Base-by-base conservation (phyloP, 805 yeast species). In the Candida ipomoeae region DNA sequence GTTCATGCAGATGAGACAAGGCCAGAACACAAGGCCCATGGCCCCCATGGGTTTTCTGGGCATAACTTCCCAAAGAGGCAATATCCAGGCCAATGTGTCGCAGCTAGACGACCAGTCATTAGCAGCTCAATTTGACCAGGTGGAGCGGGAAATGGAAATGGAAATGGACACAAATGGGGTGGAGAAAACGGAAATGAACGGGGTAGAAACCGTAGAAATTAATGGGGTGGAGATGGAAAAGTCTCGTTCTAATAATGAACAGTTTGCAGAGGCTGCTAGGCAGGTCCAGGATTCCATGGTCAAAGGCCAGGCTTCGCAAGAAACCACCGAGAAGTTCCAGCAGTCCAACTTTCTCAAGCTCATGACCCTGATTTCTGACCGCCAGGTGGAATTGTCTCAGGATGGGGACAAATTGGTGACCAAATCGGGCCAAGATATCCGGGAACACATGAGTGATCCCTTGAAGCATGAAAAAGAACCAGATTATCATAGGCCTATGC, bases 351-450 rank as follows among this genome's bases (percentile, higher is more conserved):
- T 73, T 50, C 56, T 73, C 42, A 70, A 72, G 55, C 60, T 73
- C 36, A 73, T 73, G 78, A 57, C 59, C 36, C 65, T 66, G 37
- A 71, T 73, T 20, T 66, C 72, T 20, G 65, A 66, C 39, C 55
- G 74, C 33, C 50, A 62, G 38, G 75, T 73, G 26, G 77, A 71
- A 56, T 51, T 73, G 5, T 49, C 55, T 6, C 20, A 36, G 3
- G 70, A 70, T 17, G 77, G 77, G 14, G 71, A 69, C 48, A 70
- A 67, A 51, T 61, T 73, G 41, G 74, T 73, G 35, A 60, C 67
- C 38, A 50, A 55, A 31, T 68, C 66, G 6, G 77, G 78, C 5
- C 62, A 62, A 17, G 78, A 73, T 51, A 66, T 76, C 13, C 55
- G 65, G 33, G 51, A 56, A 38, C 49, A 59, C 45, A 52, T 61